Evolutionary conservation across 768 basidiomycete species (phyloP).

Genomic region (Phaeotremella skinneri): DNA sequence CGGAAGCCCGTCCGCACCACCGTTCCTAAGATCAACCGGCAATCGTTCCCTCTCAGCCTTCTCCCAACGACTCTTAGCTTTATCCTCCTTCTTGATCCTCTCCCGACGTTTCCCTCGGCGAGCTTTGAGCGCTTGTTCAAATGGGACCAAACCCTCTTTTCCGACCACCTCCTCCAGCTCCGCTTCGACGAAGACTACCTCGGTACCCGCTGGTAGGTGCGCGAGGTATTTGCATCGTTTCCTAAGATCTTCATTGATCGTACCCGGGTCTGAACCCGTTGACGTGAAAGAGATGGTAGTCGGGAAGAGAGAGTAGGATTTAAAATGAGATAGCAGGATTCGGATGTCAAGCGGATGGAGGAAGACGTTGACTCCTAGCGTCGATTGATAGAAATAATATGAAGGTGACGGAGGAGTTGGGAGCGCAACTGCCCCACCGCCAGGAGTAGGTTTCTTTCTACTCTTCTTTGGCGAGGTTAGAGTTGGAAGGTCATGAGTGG

Average conservation of each 20-base stretch:
- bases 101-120: constrained; percentile 73
- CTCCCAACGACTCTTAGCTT: constrained; percentile 73
- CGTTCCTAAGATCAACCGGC: constrained; percentile 31
- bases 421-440: constrained; percentile 12
- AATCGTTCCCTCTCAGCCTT: constrained; percentile 64
- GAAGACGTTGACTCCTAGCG: constrained; percentile 84
- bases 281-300: constrained; percentile 76
- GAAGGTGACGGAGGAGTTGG: constrained; percentile 82
- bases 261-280: constrained; percentile 59
- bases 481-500: constrained; percentile 27
- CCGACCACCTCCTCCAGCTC: constrained; percentile 78
- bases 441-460: constrained; percentile 17
- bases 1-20: constrained; percentile 1
- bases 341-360: constrained; percentile 94
- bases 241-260: constrained; percentile 82
- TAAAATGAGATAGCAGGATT: constrained; percentile 77
- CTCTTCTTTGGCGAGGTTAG: constrained; percentile 21
- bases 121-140: constrained; percentile 75
- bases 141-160: constrained; percentile 69
- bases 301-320: constrained; percentile 70
- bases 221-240: constrained; percentile 94
- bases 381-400: constrained; percentile 94
- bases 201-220: constrained; percentile 85
- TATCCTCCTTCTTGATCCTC: constrained; percentile 80
- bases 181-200: constrained; percentile 90